Evolutionary conservation across 345 rosid species (phyloP).

Genomic region (Pugionium dolabratum): DNA sequence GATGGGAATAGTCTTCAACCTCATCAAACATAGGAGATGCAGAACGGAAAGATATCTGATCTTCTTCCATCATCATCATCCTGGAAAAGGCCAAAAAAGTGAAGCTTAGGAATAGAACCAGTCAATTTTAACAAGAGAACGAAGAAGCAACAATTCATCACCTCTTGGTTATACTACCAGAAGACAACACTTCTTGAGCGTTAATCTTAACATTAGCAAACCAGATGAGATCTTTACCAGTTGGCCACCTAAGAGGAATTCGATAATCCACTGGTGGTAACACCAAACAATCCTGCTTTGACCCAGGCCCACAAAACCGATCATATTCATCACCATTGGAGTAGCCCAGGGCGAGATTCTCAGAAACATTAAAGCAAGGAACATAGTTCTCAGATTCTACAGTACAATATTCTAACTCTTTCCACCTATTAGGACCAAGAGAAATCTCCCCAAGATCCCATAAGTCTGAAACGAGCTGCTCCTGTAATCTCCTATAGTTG

Average conservation of each 20-base stretch:
- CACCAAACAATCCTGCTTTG: slow-evolving; percentile 62
- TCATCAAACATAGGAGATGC: slow-evolving; percentile 87
- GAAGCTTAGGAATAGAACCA: not conserved
- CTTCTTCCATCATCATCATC: slow-evolving; percentile 98
- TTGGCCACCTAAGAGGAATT: slow-evolving; percentile 96
- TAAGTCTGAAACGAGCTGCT: slow-evolving; percentile 83
- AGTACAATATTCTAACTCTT: slow-evolving; percentile 77
- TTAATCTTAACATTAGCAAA: slow-evolving; percentile 80
- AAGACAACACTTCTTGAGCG: slow-evolving; percentile 89
- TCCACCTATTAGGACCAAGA: slow-evolving; percentile 66
- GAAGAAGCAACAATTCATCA: slow-evolving; percentile 38
- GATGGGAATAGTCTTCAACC: slow-evolving; percentile 97
- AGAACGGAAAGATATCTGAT: slow-evolving; percentile 93
- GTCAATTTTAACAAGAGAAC: slow-evolving; percentile 17
- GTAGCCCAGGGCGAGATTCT: slow-evolving; percentile 57
- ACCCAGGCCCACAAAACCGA: slow-evolving; percentile 62
- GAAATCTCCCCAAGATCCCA: slow-evolving; percentile 93
- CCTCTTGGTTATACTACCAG: slow-evolving; percentile 97
- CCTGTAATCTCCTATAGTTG: slow-evolving; percentile 81
- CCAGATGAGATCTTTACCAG: slow-evolving; percentile 95
- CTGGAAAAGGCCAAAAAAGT: slow-evolving; percentile 35
- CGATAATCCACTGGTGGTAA: slow-evolving; percentile 74
- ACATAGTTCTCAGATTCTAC: slow-evolving; percentile 67
- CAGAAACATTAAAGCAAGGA: slow-evolving; percentile 84
- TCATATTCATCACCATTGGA: slow-evolving; percentile 57